Base-by-base conservation (phyloP, 129 eudicot genomes). In the Ambrosia artemisiifolia region DNA sequence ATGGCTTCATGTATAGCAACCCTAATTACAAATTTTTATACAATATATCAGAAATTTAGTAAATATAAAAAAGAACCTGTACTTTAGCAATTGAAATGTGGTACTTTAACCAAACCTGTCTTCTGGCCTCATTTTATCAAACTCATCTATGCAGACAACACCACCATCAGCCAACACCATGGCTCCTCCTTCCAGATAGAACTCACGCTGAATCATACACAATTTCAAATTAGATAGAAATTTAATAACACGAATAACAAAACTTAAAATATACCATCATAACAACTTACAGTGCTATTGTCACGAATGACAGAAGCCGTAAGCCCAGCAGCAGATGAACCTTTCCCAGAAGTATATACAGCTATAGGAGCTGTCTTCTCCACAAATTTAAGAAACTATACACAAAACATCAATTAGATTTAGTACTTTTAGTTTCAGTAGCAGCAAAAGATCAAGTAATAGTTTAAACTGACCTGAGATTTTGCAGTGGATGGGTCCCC, bases 111-210 rank as follows among this genome's bases (percentile, higher is more conserved):
- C 76, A 12, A 55, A 95, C 99, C 99, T 95, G 88, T 95, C 99
- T 76, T 95, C 99, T 71, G 97, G 74, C 78, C 99, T 95, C 99
- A 95, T 95, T 78, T 95, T 95, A 81, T 95, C 99, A 53, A 95
- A 95, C 63, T 95, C 99, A 78, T 95, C 99, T 36, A 95, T 95
- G 84, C 99, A 95, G 66, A 95, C 99, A 71, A 95, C 99, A 34
- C 99, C 99, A 5, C 99, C 99, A 88, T 91, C 99, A 42, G 99
- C 99, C 82, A 95, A 80, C 67, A 95, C 99, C 99, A 95, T 95
- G 66, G 99, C 99, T 38, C 99, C 99, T 65, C 99, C 99, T 86
- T 95, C 99, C 77, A 95, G 74, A 81, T 90, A 95, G 77, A 95
- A 95, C 71, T 95, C 99, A 10, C 99, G 91, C 99, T 95, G 82